Conservation (phyloP, 805 yeast genomes). For the Kregervanrija delftensis region DNA sequence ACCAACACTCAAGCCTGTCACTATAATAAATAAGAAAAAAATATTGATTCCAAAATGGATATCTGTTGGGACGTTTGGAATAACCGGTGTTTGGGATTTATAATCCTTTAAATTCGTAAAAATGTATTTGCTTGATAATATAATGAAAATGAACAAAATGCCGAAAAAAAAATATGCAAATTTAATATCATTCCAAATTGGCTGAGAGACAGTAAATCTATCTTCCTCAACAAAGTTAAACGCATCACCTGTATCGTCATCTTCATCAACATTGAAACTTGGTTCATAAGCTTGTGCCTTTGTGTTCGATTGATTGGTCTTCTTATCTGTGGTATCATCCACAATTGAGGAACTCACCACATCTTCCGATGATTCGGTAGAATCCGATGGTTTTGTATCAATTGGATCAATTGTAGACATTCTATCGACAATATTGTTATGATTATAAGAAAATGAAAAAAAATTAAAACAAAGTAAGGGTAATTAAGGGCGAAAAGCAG, state of each 20-base stretch:
- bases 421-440: no score
- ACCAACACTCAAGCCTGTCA: constrained; percentile 51
- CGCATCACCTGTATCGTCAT: neutral
- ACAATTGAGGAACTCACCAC: no score
- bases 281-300: neutral
- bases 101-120: constrained; percentile 4
- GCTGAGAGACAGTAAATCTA: constrained; percentile 57
- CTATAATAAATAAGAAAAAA: constrained; percentile 60
- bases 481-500: neutral
- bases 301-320: no score
- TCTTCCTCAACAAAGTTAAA: constrained; percentile 35
- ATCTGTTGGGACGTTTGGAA: constrained; percentile 1
- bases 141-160: constrained; percentile 2
- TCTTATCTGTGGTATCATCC: no score
- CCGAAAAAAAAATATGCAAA: constrained; percentile 36
- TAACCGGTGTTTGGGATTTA: constrained; percentile 1
- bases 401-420: no score
- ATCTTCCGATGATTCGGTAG: no score
- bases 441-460: no score
- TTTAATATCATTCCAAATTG: constrained; percentile 65
- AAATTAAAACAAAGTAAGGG: neutral
- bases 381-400: no score
- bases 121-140: constrained; percentile 5
- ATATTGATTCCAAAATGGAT: constrained; percentile 4
- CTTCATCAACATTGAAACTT: neutral